Evolutionary conservation across 2,329 filamentous ascomycete genomes (phyloP).

Genomic region (Conoideocrella luteorostrata): DNA sequence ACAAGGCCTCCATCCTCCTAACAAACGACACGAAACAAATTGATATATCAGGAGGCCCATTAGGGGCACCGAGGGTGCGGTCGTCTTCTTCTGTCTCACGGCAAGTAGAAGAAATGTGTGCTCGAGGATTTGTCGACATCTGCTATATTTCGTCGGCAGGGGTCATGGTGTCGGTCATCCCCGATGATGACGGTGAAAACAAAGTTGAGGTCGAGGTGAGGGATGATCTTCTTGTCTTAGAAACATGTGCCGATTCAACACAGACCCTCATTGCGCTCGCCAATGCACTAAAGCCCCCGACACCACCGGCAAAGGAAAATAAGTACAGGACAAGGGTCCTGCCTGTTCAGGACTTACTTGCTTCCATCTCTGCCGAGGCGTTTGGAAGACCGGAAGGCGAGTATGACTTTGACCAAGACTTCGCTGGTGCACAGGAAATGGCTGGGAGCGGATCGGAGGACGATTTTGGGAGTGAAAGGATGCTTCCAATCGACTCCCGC

Average conservation of each 20-base stretch:
- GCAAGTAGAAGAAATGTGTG: conserved; percentile 51
- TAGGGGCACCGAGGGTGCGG: conserved; percentile 17
- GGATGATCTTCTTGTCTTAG: conserved; percentile 81
- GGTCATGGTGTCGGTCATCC: conserved; percentile 54
- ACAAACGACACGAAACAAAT: conserved; percentile 61
- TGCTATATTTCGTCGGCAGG: conserved; percentile 81
- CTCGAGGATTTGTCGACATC: conserved; percentile 75
- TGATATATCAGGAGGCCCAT: conserved; percentile 10
- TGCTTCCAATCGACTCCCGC: conserved; percentile 34
- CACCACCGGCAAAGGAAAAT: conserved; percentile 70
- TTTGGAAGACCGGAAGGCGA: conserved; percentile 59
- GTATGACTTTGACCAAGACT: conserved; percentile 58
- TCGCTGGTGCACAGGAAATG: conserved; percentile 46
- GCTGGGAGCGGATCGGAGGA: conserved; percentile 30
- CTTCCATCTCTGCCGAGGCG: conserved; percentile 83
- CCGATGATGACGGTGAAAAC: conserved; percentile 42
- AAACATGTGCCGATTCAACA: conserved; percentile 95
- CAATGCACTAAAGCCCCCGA: conserved; percentile 75
- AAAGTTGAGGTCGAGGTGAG: conserved; percentile 74
- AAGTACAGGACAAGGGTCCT: conserved; percentile 86
- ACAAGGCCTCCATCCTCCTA: conserved; percentile 75
- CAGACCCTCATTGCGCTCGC: conserved; percentile 79
- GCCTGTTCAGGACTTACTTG: conserved; percentile 79
- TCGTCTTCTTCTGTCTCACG: conserved; percentile 33
- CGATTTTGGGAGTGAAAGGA: conserved; percentile 25